These are phyloP conservation scores for Tylopilus subfusipes DNA, from an alignment of 768 basidiomycete species.

Conservation along the genomic window DNA sequence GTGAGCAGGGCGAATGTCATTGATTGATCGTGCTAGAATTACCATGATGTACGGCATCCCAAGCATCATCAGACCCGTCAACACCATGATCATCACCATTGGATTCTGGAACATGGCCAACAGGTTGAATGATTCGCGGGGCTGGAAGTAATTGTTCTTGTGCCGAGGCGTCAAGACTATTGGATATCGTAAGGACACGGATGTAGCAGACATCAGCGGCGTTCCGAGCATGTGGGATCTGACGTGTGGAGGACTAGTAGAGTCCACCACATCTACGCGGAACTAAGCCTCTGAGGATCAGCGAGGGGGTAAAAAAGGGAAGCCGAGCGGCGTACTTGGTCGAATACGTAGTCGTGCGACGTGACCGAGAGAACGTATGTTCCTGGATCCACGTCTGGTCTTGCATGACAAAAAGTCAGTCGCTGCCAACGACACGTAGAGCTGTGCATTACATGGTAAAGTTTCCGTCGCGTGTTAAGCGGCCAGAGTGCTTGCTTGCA, in stretches of 20 bases:
- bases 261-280: conserved; percentile 58
- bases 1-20: conserved; percentile 7
- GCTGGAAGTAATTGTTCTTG: conserved; percentile 62
- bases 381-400: conserved; percentile 65
- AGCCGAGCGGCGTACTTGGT: conserved; percentile 47
- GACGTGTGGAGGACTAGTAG: conserved; percentile 46
- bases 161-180: conserved; percentile 52
- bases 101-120: conserved; percentile 76
- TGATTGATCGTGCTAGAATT: conserved; percentile 5
- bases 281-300: conserved; percentile 40
- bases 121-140: conserved; percentile 69
- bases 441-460: conserved; percentile 59
- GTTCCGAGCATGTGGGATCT: conserved; percentile 67
- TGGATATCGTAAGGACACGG: conserved; percentile 58
- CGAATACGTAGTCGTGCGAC: conserved; percentile 66
- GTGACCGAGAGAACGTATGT: conserved; percentile 66
- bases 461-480: conserved; percentile 53
- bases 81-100: conserved; percentile 78
- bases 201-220: conserved; percentile 56
- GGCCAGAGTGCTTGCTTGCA: conserved; percentile 49
- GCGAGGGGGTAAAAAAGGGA: not conserved
- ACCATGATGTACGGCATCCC: conserved; percentile 78
- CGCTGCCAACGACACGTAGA: not conserved
- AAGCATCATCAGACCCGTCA: conserved; percentile 63
- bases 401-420: conserved; percentile 29